Evolutionary conservation across 139 green algal species (phyloP).

Genomic region (Chlamydomonas sp.): DNA sequence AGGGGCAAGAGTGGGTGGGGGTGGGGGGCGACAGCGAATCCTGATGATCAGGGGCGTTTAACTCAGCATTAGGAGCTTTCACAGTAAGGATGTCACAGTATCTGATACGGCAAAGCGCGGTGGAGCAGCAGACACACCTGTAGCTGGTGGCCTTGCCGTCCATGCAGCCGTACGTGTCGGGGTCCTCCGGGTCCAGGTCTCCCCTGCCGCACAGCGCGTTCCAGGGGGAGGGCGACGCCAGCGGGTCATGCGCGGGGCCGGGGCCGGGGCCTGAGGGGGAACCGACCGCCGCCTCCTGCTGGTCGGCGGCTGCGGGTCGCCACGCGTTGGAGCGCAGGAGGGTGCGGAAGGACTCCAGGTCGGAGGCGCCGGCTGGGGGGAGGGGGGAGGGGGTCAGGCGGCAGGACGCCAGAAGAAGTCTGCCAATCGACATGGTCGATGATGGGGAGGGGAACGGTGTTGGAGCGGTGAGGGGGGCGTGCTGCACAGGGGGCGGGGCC

Average conservation of each 20-base stretch:
- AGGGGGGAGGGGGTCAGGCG: not conserved
- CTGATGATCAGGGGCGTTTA: not conserved
- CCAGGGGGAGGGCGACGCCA: conserved; percentile 43
- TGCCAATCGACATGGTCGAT: too few relatives aligned
- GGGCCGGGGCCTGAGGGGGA: too few relatives aligned
- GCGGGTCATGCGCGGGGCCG: not conserved
- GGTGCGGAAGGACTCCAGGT: conserved; percentile 1
- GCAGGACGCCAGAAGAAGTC: not conserved
- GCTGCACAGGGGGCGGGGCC: too few relatives aligned
- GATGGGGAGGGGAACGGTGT: too few relatives aligned
- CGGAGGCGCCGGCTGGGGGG: conserved; percentile 16
- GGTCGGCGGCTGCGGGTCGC: conserved; percentile 40
- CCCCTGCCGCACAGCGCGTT: conserved; percentile 70
- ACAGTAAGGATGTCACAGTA: not conserved
- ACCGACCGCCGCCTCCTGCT: not conserved
- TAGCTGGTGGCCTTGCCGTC: conserved; percentile 71
- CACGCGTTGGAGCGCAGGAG: conserved; percentile 79
- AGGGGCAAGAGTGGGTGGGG: not conserved
- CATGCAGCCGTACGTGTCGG: conserved; percentile 64
- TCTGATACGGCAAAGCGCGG: not conserved
- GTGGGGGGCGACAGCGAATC: not conserved
- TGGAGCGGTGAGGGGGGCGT: too few relatives aligned
- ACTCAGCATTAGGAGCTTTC: not conserved
- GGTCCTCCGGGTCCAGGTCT: conserved; percentile 62
- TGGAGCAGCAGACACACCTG: not conserved